phyloP scores from a whole-genome alignment of 1,139 yeast genomes.

The Suhomyces bokatorum region DNA sequence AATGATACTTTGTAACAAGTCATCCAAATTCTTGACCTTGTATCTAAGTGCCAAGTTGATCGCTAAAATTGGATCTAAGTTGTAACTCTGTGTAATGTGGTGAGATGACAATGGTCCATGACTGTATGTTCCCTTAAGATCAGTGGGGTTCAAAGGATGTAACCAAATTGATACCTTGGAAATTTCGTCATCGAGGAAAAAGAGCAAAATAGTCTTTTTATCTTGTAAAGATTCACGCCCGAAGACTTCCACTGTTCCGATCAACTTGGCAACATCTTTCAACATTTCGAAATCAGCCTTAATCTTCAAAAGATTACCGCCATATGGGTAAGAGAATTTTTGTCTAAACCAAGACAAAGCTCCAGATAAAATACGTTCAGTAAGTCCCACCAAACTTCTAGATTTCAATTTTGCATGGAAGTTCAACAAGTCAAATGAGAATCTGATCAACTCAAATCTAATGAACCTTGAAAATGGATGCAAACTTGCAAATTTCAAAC shows the following conservation, averaged over 20 bases:
- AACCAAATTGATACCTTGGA: conserved; percentile 77
- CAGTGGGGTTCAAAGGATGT: conserved; percentile 58
- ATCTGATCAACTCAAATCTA: conserved; percentile 71
- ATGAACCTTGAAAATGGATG: conserved; percentile 81
- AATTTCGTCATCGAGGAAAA: conserved; percentile 76
- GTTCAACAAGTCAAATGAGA: conserved; percentile 65
- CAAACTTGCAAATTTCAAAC: conserved; percentile 59
- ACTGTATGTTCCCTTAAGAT: conserved; percentile 39
- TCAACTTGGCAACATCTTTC: conserved; percentile 48
- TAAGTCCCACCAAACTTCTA: conserved; percentile 45
- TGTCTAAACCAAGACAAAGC: conserved; percentile 77
- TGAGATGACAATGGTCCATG: conserved; percentile 34
- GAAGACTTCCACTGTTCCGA: conserved; percentile 26
- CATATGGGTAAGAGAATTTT: conserved; percentile 73
- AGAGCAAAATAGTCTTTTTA: conserved; percentile 53
- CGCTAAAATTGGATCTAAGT: conserved; percentile 71
- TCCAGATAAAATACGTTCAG: conserved; percentile 60
- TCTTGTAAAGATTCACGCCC: conserved; percentile 31
- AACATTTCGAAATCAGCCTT: conserved; percentile 68
- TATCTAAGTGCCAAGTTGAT: conserved; percentile 67
- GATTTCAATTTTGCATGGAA: conserved; percentile 54
- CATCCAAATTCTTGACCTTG: conserved; percentile 43
- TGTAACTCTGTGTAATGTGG: conserved; percentile 56
- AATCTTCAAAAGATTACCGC: conserved; percentile 73
- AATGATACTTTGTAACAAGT: conserved; percentile 49